A percentile compares a stretch with the other conserved stretches of the same genome.
phyloP scores from a whole-genome alignment of 2,329 filamentous ascomycete species.

The Blastomyces gilchristii region DNA sequence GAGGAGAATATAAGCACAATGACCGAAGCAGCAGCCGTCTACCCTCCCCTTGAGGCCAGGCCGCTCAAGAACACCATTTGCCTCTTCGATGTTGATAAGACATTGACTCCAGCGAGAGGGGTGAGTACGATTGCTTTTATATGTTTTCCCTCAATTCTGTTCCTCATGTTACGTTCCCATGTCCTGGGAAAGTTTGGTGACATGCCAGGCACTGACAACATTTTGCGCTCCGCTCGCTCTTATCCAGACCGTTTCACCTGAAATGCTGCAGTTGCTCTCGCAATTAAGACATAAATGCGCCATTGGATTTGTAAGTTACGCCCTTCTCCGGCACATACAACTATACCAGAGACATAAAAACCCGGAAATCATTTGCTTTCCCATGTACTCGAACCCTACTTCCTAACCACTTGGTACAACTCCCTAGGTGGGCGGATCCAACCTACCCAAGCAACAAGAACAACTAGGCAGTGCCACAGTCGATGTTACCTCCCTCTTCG shows the following conservation, averaged over 20 bases:
- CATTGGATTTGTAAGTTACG: conserved; percentile 58
- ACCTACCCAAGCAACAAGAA: conserved; percentile 90
- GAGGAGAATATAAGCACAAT: neutral
- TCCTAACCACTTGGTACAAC: conserved; percentile 12
- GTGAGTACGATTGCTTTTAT: conserved; percentile 41
- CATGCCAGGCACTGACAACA: neutral
- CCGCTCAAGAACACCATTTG: conserved; percentile 86
- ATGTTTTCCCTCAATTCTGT: neutral
- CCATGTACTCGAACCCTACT: neutral
- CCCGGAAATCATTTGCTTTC: neutral
- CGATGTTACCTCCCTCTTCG: conserved; percentile 74
- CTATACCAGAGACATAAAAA: no score
- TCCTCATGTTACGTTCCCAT: neutral
- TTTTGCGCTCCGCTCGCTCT: conserved; percentile 8
- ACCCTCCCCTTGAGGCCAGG: conserved; percentile 69
- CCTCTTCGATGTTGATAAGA: conserved; percentile 94
- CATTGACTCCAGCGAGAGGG: conserved; percentile 70
- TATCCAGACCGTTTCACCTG: conserved; percentile 55
- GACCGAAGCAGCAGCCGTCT: conserved; percentile 25
- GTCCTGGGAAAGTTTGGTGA: neutral
- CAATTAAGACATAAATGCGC: conserved; percentile 75
- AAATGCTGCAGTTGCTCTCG: conserved; percentile 74
- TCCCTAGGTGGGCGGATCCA: conserved; percentile 63
- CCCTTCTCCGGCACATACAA: neutral
- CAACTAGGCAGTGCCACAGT: conserved; percentile 66